phyloP scores from a whole-genome alignment of 1,284 basidiomycete genomes.

The Cerioporus squamosus region DNA sequence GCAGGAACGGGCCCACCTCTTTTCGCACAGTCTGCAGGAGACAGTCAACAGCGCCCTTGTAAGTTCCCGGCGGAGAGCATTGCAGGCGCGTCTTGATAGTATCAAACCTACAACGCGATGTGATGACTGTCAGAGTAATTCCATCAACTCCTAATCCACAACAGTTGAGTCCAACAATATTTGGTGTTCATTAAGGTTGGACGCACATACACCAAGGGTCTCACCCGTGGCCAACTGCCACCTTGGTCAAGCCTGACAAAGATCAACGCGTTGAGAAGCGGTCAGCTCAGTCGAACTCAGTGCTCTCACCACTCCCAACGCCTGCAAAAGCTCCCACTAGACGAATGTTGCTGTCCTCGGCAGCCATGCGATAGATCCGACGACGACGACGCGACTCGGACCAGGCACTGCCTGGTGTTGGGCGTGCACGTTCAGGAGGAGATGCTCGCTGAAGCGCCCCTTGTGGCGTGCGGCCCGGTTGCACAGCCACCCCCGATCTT shows the following conservation, averaged over 20 bases:
- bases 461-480: background rate
- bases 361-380: conserved; percentile 8
- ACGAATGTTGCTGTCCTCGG: conserved; percentile 41
- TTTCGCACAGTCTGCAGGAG: conserved; percentile 63
- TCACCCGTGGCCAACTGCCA: conserved; percentile 72
- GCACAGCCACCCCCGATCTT: background rate
- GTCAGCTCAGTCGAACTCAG: no score
- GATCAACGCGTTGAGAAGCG: conserved; percentile 5
- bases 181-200: background rate
- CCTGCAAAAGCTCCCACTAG: conserved; percentile 65
- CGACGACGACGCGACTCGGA: no score
- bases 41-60: conserved; percentile 70
- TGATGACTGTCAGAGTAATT: background rate
- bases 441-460: no score
- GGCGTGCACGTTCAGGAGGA: no score
- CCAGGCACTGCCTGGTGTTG: no score
- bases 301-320: conserved; percentile 58
- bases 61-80: conserved; percentile 73
- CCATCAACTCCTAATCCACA: no score
- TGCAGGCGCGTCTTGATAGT: conserved; percentile 77
- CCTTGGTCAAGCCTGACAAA: conserved; percentile 41
- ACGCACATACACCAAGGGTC: conserved; percentile 16
- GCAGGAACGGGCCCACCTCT: conserved; percentile 50
- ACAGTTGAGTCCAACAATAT: no score
- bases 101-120: conserved; percentile 55